Conservation (phyloP, 2,329 filamentous ascomycete species). For the Macrophomina tecta region DNA sequence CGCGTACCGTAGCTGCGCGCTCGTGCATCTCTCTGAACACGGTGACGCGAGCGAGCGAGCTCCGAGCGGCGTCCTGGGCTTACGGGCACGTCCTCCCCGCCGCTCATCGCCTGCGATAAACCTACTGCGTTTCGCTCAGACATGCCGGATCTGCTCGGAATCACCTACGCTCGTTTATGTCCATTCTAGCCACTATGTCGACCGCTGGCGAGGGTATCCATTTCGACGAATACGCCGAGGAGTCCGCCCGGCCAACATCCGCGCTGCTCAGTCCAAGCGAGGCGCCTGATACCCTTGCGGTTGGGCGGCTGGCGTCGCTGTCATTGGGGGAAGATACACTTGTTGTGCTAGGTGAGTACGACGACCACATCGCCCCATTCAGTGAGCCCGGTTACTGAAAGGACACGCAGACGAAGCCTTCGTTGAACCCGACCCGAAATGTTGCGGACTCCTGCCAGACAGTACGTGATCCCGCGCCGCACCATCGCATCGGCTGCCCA, state of each 20-base stretch:
- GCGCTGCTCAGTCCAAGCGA: conserved; percentile 11
- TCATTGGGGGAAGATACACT: conserved; percentile 67
- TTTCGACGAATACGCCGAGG: neutral
- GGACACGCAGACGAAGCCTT: conserved; percentile 57
- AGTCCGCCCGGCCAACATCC: neutral
- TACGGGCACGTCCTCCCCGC: conserved; percentile 19
- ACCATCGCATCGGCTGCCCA: conserved; percentile 20
- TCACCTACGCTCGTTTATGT: conserved; percentile 14
- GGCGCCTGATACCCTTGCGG: conserved; percentile 51
- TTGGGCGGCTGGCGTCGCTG: conserved; percentile 65
- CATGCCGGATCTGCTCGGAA: conserved; percentile 23
- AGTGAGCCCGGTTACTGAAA: conserved; percentile 1
- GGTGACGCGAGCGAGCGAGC: conserved; percentile 18
- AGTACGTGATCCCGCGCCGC: conserved; percentile 46
- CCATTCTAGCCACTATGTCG: conserved; percentile 9
- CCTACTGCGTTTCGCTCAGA: conserved; percentile 2
- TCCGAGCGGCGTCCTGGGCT: conserved; percentile 18
- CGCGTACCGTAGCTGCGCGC: conserved; percentile 3
- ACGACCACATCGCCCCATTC: neutral
- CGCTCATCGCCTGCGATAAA: conserved; percentile 8
- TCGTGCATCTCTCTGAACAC: conserved; percentile 8
- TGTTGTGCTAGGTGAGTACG: conserved; percentile 59
- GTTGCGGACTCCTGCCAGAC: conserved; percentile 62
- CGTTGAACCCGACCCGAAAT: conserved; percentile 56
- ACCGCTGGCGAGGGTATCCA: neutral